A percentile compares a stretch with the other conserved stretches of the same genome.
These are phyloP conservation scores for Amauroascus verrucosus DNA, from an alignment of 2,329 filamentous ascomycete species.

Conservation along the genomic window DNA sequence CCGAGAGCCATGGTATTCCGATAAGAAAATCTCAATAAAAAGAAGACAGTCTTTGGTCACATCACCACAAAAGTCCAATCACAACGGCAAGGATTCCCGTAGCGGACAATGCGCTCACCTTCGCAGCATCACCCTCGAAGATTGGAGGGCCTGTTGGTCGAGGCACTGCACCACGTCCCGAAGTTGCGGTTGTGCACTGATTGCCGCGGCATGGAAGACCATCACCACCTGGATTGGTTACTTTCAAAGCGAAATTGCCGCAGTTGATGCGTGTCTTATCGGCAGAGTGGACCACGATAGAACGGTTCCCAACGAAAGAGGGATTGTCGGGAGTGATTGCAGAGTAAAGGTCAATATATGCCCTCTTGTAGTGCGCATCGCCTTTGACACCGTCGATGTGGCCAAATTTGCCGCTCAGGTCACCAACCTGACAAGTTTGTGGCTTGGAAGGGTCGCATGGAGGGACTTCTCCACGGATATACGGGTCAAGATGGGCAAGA, in stretches of 20 bases:
- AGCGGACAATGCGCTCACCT: slow-evolving; percentile 8
- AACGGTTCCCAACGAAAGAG: slow-evolving; percentile 46
- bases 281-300: slow-evolving; percentile 43
- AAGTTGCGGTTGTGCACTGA: neutral
- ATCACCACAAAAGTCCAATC: slow-evolving; percentile 6
- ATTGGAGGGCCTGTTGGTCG: slow-evolving; percentile 2
- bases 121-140: slow-evolving; percentile 6
- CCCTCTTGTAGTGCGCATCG: slow-evolving; percentile 22
- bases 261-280: slow-evolving; percentile 46
- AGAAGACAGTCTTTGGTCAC: neutral
- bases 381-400: slow-evolving; percentile 41
- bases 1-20: neutral
- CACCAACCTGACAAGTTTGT: slow-evolving; percentile 63
- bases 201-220: neutral
- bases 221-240: neutral
- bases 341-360: slow-evolving; percentile 42
- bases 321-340: slow-evolving; percentile 33
- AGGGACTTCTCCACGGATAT: slow-evolving; percentile 50
- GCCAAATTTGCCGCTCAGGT: slow-evolving; percentile 65
- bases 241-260: slow-evolving; percentile 41
- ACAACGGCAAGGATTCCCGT: slow-evolving; percentile 4
- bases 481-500: slow-evolving; percentile 61
- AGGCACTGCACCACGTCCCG: neutral
- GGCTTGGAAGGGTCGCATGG: slow-evolving; percentile 50
- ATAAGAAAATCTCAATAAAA: neutral